These are phyloP conservation scores for Hippophae rhamnoides DNA, from an alignment of 306 rosid species.

Conservation along the genomic window DNA sequence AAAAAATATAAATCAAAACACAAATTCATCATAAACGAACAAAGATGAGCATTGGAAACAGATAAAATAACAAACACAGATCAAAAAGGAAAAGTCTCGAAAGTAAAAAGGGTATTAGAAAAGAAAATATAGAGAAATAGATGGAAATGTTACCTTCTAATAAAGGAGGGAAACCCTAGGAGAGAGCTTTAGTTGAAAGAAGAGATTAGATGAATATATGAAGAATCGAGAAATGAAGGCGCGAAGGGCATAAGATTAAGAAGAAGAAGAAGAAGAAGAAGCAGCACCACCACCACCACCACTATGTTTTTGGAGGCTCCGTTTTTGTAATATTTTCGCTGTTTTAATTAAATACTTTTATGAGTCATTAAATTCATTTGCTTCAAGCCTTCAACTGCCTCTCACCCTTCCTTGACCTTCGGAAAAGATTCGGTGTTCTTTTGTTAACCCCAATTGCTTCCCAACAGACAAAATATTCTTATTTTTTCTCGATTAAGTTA, in stretches of 20 bases:
- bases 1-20: not conserved
- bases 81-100: not conserved
- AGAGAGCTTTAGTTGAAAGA: not conserved
- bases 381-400: no score
- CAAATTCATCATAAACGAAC: not conserved
- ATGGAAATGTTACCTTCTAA: no score
- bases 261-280: slow-evolving; percentile 2
- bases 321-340: not conserved
- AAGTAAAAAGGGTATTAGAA: not conserved
- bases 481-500: no score
- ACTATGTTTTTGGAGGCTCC: not conserved
- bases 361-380: no score
- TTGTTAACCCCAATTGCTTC: no score
- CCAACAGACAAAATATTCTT: no score
- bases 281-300: slow-evolving; percentile 1
- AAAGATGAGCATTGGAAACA: not conserved
- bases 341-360: not conserved
- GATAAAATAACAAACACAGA: not conserved
- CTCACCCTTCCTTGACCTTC: slow-evolving; percentile 11
- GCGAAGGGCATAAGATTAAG: not conserved
- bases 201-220: not conserved
- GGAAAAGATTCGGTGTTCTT: not conserved
- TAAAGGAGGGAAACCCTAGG: not conserved
- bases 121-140: not conserved
- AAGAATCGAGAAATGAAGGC: slow-evolving; percentile 5